These are phyloP conservation scores for Diaporthe vexans DNA, from an alignment of 2,329 filamentous ascomycete species.

Conservation along the genomic window DNA sequence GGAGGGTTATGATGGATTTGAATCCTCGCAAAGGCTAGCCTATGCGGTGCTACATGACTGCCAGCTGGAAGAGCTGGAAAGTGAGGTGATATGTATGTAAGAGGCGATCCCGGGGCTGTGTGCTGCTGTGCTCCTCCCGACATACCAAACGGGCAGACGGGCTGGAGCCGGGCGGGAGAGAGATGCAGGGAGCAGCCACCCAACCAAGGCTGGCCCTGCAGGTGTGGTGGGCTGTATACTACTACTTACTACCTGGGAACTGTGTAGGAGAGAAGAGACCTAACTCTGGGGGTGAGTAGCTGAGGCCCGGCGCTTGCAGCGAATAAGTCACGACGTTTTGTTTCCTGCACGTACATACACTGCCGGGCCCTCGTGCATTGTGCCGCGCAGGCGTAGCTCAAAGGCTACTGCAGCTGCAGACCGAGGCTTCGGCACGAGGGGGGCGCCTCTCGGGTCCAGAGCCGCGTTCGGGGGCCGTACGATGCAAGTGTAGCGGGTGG, in stretches of 20 bases:
- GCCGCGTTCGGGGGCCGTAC: constrained; percentile 39
- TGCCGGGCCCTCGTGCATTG: background rate
- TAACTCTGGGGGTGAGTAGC: background rate
- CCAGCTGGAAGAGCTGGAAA: constrained; percentile 32
- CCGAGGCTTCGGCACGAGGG: constrained; percentile 16
- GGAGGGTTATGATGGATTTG: constrained; percentile 18
- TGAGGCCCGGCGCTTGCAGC: constrained; percentile 4
- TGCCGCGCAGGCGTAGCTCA: background rate
- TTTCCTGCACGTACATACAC: background rate
- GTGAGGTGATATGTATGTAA: constrained; percentile 32
- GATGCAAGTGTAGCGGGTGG: constrained; percentile 28
- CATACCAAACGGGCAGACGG: constrained; percentile 16
- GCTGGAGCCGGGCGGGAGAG: constrained; percentile 23
- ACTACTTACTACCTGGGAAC: too few relatives aligned
- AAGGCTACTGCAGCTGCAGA: constrained; percentile 18
- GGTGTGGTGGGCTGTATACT: constrained; percentile 4
- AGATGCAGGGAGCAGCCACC: constrained; percentile 24
- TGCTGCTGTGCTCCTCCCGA: constrained; percentile 33
- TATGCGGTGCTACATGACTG: constrained; percentile 29
- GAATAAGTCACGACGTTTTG: constrained; percentile 16
- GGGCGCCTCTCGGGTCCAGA: constrained; percentile 26
- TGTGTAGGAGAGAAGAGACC: background rate
- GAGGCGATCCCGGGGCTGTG: constrained; percentile 37
- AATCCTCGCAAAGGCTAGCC: constrained; percentile 7
- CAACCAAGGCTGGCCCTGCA: constrained; percentile 8